Conservation (phyloP, 768 basidiomycete genomes). For the Lyophyllum semitale region DNA sequence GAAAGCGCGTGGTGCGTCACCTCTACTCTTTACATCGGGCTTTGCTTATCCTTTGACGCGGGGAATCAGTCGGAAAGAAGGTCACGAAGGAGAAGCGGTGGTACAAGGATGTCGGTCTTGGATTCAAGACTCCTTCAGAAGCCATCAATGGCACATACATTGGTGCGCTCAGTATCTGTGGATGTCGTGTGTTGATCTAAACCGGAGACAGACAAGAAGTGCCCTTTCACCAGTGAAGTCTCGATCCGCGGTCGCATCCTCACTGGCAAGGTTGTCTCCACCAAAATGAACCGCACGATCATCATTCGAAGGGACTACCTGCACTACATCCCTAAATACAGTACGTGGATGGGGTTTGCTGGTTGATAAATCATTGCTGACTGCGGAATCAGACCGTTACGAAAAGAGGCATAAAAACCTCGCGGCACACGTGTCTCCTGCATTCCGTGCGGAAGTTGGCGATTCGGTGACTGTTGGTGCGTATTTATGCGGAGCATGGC, state of each 20-base stretch:
- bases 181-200: slow-evolving; percentile 5
- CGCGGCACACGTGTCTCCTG: slow-evolving; percentile 94
- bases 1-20: slow-evolving; percentile 83
- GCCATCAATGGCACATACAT: slow-evolving; percentile 97
- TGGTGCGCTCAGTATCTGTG: slow-evolving; percentile 53
- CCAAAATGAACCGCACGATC: slow-evolving; percentile 99
- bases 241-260: slow-evolving; percentile 99
- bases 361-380: slow-evolving; percentile 7
- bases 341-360: slow-evolving; percentile 46
- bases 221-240: slow-evolving; percentile 95
- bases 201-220: slow-evolving; percentile 86
- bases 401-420: slow-evolving; percentile 99
- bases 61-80: slow-evolving; percentile 77
- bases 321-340: slow-evolving; percentile 98
- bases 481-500: slow-evolving; percentile 29
- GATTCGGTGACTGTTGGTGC: slow-evolving; percentile 93
- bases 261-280: slow-evolving; percentile 96
- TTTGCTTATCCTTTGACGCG: slow-evolving; percentile 2
- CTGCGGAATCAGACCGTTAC: slow-evolving; percentile 74
- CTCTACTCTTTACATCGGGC: not conserved
- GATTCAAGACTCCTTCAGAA: slow-evolving; percentile 94
- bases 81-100: slow-evolving; percentile 96
- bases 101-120: slow-evolving; percentile 98
- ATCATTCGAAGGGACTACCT: slow-evolving; percentile 95
- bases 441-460: slow-evolving; percentile 96